These are phyloP conservation scores for Podospora pseudoanserina DNA, from an alignment of 495 filamentous ascomycete species.

Conservation along the genomic window DNA sequence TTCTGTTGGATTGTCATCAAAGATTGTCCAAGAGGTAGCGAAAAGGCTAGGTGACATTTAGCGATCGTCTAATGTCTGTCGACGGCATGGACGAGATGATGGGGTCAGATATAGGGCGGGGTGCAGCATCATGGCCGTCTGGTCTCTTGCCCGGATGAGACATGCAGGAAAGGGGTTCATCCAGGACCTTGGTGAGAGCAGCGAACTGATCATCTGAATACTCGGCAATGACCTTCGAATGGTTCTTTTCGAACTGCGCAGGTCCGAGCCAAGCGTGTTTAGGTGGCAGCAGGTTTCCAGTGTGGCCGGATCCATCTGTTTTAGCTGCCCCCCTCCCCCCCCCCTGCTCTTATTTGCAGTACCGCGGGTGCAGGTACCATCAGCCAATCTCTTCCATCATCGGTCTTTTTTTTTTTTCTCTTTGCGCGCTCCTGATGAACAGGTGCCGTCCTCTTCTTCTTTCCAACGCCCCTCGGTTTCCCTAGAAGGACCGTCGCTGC, in stretches of 20 bases:
- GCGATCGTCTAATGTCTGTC: background rate
- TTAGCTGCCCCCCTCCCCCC: slow-evolving; percentile 12
- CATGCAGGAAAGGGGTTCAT: background rate
- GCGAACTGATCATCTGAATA: background rate
- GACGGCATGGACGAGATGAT: background rate
- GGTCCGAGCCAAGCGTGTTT: slow-evolving; percentile 11
- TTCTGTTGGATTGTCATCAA: background rate
- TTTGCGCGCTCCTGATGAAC: slow-evolving; percentile 15
- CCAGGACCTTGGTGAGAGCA: background rate
- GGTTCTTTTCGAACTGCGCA: background rate
- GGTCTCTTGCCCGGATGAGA: background rate
- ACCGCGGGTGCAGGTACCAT: slow-evolving; percentile 15
- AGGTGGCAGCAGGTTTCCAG: slow-evolving; percentile 17
- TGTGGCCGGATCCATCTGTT: slow-evolving; percentile 14
- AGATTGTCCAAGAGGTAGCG: background rate
- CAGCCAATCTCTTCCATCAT: slow-evolving; percentile 25
- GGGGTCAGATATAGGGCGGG: background rate
- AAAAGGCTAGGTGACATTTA: background rate
- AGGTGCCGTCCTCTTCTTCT: slow-evolving; percentile 14
- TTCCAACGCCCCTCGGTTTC: slow-evolving; percentile 13
- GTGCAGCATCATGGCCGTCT: background rate
- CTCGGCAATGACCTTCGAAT: background rate
- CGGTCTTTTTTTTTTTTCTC: slow-evolving; percentile 9
- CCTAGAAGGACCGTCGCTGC: slow-evolving; percentile 2
- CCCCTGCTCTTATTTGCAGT: slow-evolving; percentile 21